phyloP scores from a whole-genome alignment of 1,284 basidiomycete species.

The Pisolithus thermaeus region DNA sequence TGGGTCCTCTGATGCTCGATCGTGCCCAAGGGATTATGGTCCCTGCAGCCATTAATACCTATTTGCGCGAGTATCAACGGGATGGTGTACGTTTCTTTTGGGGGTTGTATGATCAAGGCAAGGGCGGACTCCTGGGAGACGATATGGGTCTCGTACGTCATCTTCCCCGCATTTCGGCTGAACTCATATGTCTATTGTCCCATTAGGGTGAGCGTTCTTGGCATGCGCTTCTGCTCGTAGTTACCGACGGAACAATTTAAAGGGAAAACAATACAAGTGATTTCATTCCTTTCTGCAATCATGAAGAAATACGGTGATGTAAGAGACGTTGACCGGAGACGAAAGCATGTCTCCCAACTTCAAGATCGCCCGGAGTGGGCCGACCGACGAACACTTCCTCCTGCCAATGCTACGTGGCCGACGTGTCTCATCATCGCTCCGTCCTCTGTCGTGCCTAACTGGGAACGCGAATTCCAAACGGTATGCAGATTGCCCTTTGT shows the following conservation, averaged over 20 bases:
- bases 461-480: constrained; percentile 75
- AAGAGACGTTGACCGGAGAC: constrained; percentile 58
- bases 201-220: constrained; percentile 25
- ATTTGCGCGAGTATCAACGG: constrained; percentile 78
- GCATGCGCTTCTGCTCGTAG: constrained; percentile 10
- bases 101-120: constrained; percentile 51
- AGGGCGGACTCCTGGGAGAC: constrained; percentile 77
- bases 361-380: constrained; percentile 59
- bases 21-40: constrained; percentile 43
- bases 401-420: constrained; percentile 66
- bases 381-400: constrained; percentile 47
- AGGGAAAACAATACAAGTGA: constrained; percentile 88
- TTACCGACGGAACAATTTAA: background rate
- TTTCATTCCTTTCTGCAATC: constrained; percentile 79
- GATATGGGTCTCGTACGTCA: constrained; percentile 80
- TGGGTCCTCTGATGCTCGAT: constrained; percentile 46
- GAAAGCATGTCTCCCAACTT: constrained; percentile 53
- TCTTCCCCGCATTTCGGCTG: background rate
- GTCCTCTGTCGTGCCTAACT: constrained; percentile 72
- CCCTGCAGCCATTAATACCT: constrained; percentile 71
- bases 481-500: constrained; percentile 28
- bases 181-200: constrained; percentile 3
- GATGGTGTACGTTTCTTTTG: constrained; percentile 78
- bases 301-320: constrained; percentile 69
- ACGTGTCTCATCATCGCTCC: constrained; percentile 81